A percentile compares a stretch with the other conserved stretches of the same genome.
Evolutionary conservation across 768 basidiomycete genomes (phyloP).

Genomic region (Pleurotus pulmonarius): DNA sequence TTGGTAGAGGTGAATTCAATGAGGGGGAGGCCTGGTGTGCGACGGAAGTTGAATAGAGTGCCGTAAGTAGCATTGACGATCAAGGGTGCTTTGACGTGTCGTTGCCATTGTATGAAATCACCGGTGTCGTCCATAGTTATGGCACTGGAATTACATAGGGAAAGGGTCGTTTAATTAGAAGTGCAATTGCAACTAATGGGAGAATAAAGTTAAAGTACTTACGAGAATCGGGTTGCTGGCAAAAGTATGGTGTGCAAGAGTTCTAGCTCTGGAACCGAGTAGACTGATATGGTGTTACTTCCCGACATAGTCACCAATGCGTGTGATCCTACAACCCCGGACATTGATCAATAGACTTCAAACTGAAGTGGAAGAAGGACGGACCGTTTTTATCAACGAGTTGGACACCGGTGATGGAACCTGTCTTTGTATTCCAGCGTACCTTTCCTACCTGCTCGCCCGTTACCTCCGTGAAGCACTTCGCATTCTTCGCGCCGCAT

Average conservation of each 20-base stretch:
- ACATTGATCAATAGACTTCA: not conserved
- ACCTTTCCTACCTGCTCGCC: slow-evolving; percentile 65
- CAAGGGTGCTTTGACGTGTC: slow-evolving; percentile 27
- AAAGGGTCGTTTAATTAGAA: not conserved
- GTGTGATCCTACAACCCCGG: slow-evolving; percentile 35
- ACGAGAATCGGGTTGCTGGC: slow-evolving; percentile 30
- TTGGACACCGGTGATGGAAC: slow-evolving; percentile 45
- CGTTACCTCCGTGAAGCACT: slow-evolving; percentile 51
- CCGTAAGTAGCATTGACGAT: slow-evolving; percentile 42
- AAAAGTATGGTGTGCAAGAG: slow-evolving; percentile 43
- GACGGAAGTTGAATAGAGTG: slow-evolving; percentile 56
- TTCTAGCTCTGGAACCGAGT: slow-evolving; percentile 65
- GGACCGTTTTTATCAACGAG: slow-evolving; percentile 62
- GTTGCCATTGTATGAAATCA: slow-evolving; percentile 48
- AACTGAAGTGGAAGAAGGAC: slow-evolving; percentile 11
- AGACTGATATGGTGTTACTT: slow-evolving; percentile 42
- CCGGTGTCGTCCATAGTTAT: slow-evolving; percentile 33
- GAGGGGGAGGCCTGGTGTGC: slow-evolving; percentile 46
- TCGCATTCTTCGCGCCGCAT: slow-evolving; percentile 56
- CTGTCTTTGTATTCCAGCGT: slow-evolving; percentile 57
- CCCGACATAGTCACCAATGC: slow-evolving; percentile 57
- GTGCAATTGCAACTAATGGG: not conserved
- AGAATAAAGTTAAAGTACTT: slow-evolving; percentile 11
- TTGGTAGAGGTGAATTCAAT: slow-evolving; percentile 45
- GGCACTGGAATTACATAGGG: slow-evolving; percentile 8